Evolutionary conservation across 2,329 filamentous ascomycete species (phyloP).

Genomic region (Monilinia fructicola): DNA sequence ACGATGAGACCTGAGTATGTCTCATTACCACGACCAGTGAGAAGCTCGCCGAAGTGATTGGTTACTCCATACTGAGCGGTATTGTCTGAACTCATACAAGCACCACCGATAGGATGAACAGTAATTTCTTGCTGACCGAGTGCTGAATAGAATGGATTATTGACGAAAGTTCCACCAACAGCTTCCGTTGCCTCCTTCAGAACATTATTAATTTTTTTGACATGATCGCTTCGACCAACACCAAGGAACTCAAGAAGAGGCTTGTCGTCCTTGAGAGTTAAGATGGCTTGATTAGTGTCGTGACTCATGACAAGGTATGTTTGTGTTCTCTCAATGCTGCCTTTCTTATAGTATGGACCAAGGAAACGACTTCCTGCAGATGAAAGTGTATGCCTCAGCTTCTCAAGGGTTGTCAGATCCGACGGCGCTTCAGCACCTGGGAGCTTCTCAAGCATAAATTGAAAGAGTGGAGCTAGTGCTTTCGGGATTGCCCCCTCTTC

Average conservation of each 20-base stretch:
- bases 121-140: constrained; percentile 60
- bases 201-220: constrained; percentile 52
- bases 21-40: constrained; percentile 52
- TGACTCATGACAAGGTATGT: constrained; percentile 56
- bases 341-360: constrained; percentile 56
- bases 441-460: constrained; percentile 55
- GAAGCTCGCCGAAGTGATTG: constrained; percentile 61
- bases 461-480: constrained; percentile 56
- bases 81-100: constrained; percentile 60
- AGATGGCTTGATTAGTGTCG: constrained; percentile 54
- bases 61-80: constrained; percentile 58
- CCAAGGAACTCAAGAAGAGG: constrained; percentile 60
- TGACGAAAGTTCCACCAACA: constrained; percentile 60
- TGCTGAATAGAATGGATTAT: constrained; percentile 57
- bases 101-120: constrained; percentile 66
- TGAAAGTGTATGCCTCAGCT: constrained; percentile 49
- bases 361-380: constrained; percentile 54
- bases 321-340: constrained; percentile 59
- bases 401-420: constrained; percentile 44
- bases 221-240: constrained; percentile 55
- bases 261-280: constrained; percentile 60
- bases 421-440: constrained; percentile 48
- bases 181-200: constrained; percentile 55
- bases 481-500: constrained; percentile 62
- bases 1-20: constrained; percentile 59